A percentile compares a stretch with the other conserved stretches of the same genome.
These are phyloP conservation scores for Candida fluviatilis DNA, from an alignment of 805 yeast genomes.

Conservation along the genomic window DNA sequence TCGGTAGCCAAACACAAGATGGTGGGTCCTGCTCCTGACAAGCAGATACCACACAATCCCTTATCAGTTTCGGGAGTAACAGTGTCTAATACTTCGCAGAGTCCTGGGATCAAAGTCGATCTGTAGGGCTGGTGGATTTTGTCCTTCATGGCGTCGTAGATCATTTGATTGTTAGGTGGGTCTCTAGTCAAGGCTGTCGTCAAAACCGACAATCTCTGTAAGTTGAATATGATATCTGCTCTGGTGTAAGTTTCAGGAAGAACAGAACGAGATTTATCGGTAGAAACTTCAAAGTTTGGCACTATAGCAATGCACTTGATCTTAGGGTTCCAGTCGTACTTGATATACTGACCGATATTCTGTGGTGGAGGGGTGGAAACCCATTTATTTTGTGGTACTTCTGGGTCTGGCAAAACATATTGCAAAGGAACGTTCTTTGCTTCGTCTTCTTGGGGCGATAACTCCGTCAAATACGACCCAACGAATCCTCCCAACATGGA, in stretches of 20 bases:
- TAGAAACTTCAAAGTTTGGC: slow-evolving; percentile 91
- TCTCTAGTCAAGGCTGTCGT: slow-evolving; percentile 87
- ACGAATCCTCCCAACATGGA: slow-evolving; percentile 99
- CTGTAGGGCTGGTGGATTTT: slow-evolving; percentile 97
- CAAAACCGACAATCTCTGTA: slow-evolving; percentile 88
- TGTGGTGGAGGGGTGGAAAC: slow-evolving; percentile 57
- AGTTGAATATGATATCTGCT: slow-evolving; percentile 82
- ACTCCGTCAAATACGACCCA: slow-evolving; percentile 86
- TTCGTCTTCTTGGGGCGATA: slow-evolving; percentile 65
- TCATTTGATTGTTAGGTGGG: slow-evolving; percentile 76
- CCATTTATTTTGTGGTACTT: slow-evolving; percentile 54
- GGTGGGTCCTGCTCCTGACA: slow-evolving; percentile 98
- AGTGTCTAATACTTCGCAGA: slow-evolving; percentile 70
- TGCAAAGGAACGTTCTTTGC: slow-evolving; percentile 81
- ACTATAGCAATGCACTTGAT: slow-evolving; percentile 88
- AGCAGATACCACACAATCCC: slow-evolving; percentile 89
- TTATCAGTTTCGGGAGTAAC: slow-evolving; percentile 80
- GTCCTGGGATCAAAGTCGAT: slow-evolving; percentile 85
- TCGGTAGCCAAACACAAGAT: slow-evolving; percentile 89
- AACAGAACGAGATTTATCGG: slow-evolving; percentile 88
- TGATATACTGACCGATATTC: slow-evolving; percentile 83
- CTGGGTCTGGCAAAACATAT: slow-evolving; percentile 72
- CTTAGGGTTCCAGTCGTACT: slow-evolving; percentile 75
- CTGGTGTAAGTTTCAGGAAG: slow-evolving; percentile 76
- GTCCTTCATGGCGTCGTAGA: slow-evolving; percentile 95